Percentiles rank a stretch among this genome's conserved stretches.
Conservation (phyloP, 2,329 filamentous ascomycete species). For the Aspergillus vadensis region DNA sequence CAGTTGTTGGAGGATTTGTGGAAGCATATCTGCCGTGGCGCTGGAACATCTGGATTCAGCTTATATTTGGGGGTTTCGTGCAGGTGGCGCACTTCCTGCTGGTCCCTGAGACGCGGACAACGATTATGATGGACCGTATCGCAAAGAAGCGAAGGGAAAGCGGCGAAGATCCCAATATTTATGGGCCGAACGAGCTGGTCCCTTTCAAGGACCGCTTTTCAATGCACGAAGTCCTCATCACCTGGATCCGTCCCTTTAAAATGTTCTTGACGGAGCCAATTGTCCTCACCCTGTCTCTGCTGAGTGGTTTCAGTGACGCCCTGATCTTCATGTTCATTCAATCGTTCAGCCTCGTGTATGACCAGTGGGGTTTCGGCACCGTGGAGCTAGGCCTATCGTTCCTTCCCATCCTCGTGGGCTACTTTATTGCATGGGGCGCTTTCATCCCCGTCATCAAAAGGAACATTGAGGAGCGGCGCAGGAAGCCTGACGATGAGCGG, state of each 20-base stretch:
- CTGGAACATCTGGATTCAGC: constrained; percentile 83
- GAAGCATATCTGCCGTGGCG: constrained; percentile 68
- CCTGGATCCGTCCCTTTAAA: constrained; percentile 63
- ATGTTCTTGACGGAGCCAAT: constrained; percentile 69
- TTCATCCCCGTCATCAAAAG: constrained; percentile 60
- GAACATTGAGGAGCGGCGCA: constrained; percentile 48
- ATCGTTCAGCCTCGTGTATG: constrained; percentile 61
- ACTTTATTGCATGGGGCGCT: constrained; percentile 60
- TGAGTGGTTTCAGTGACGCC: constrained; percentile 65
- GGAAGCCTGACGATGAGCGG: constrained; percentile 51
- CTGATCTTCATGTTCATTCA: constrained; percentile 69
- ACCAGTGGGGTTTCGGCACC: constrained; percentile 59
- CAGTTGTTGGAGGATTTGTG: constrained; percentile 76
- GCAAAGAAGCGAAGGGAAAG: constrained; percentile 71
- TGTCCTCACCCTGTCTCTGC: constrained; percentile 61
- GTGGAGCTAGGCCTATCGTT: constrained; percentile 55
- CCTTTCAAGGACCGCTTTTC: constrained; percentile 62
- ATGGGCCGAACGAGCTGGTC: constrained; percentile 71
- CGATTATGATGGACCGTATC: constrained; percentile 75
- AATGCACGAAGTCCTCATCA: constrained; percentile 57
- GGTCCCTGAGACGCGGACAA: constrained; percentile 77
- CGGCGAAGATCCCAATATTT: constrained; percentile 62
- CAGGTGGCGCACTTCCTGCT: constrained; percentile 67
- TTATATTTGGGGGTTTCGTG: constrained; percentile 72
- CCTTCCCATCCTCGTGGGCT: constrained; percentile 59